Base-by-base conservation (phyloP, 305 asterid species). In the Fraxinus ornus region DNA sequence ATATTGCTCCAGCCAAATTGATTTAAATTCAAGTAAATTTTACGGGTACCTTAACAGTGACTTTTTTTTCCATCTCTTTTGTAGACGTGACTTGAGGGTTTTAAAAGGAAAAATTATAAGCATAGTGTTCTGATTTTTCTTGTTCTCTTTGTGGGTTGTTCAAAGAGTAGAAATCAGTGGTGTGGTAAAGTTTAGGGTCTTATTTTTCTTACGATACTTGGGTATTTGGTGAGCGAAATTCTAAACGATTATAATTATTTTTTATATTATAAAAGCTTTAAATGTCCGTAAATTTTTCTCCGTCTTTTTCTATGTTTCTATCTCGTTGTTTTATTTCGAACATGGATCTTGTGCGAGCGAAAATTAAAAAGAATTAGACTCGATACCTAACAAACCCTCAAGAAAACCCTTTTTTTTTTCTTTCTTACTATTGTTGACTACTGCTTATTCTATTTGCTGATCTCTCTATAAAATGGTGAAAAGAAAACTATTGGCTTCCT, bases 401-500 rank as follows among this genome's bases (percentile, higher is more conserved):
- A 8, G 13, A 39, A 7, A 8, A 39, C 13, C 2, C 0, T 55
- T 35, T 35, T 35, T 6, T 35, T 5, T 17, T 17, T 52, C 62
- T 4, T 17, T 52, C 22, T n/a, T 19, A 7, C 22, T 60, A 60
- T 60, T 60, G 12, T 60, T 60, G 28, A 19, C 21, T 19, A 60
- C 10, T 19, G 4, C 8, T 7, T 60, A 6, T 7, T 60, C 28
- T 60, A 60, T 7, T 64, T 22, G 73, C 1, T 15, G 3, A 64
- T 22, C 35, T 7, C 73, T 21, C 2, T 3, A 19, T 9, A 81
- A 79, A 28, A 12, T 24, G 62, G 9, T 22, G 21, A 73, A 24
- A 77, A 47, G 72, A 72, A 75, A 79, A 81, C 52, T 85, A 83
- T 72, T 77, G 89, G 90, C 70, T 84, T 83, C 86, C 83, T 81